Evolutionary conservation across 2,329 filamentous ascomycete species (phyloP), one percentile per base, ranked within the genome.

Genomic region (Albifimbria verrucaria): DNA sequence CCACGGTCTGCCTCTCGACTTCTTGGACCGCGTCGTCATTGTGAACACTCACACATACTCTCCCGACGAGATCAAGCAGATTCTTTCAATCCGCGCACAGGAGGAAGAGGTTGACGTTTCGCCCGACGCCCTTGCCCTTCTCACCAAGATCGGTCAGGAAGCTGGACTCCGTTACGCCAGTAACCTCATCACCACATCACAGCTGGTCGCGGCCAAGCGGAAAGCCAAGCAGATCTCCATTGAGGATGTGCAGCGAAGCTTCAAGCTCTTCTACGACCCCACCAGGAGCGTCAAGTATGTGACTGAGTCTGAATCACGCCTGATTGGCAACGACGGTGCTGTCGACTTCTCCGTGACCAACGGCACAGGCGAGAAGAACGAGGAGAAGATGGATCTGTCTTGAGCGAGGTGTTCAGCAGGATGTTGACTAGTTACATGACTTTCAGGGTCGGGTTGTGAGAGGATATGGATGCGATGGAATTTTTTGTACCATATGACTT

Each of bases 71-170:
- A 91, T 99, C 68, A 86, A 89, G 62, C 89, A 97, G 71, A 99
- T 99, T 57, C 78, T 99, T 12, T 84, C 89, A 22, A 95, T 99
- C 70, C 86, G 94, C 55, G 94, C 94, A 10, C 88, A 93, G 67
- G 94, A 99, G 72, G 94, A 99, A 69, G 94, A 99, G 69, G 87
- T 99, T 48, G 94, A 99, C 58, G 76, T 97, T 28, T 90, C 90
- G 0, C 81, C 92, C 6, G 92, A 97, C 68, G 93, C 94, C 1
- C 81, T 99, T 12, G 92, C 92, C 1, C 82, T 99, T 15, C 82
- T 99, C 36, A 96, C 94, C 57, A 97, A 97, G 78, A 96, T 97
- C 63, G 94, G 92, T 25, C 83, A 92, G 65, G 94, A 99, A 71
- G 87, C 92, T 2, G 93, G 93, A 22, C 79, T 99, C 49, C 83